Base-by-base conservation (phyloP, 1,284 basidiomycete genomes). In the Papiliotrema flavescens region DNA sequence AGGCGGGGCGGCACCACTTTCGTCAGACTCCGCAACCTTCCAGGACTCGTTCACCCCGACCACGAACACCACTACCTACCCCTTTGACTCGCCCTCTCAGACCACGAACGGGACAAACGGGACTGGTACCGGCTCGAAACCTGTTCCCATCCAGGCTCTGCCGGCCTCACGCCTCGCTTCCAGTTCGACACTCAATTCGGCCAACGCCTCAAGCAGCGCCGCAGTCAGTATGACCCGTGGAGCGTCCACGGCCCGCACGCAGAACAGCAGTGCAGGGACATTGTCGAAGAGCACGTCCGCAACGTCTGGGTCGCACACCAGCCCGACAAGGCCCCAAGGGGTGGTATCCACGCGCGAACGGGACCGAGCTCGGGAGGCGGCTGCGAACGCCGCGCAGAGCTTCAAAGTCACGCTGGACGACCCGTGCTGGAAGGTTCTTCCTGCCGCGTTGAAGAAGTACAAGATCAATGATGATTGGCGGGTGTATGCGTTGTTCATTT, bases 391-490 rank as follows among this genome's bases (percentile, higher is more conserved):
- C 0, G 78, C 79, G 42, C 79, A 80, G 32, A 79, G 78, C 59
- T 81, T 82, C 69, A 71, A 77, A 22, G 82, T 82, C 24, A 82
- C 90, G 60, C 76, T 98, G 58, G 95, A 98, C 58, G 96, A 98
- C 75, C 95, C 96, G 0, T 96, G 94, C 53, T 95, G 90, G 87
- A 97, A 96, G 70, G 95, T 99, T 17, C 79, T 99, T 17, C 95
- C 96, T 0, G 94, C 95, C 0, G 96, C 96, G 17, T 80, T 99
- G 61, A 97, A 97, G 79, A 98, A 98, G 77, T 99, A 98, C 78
- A 92, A 92, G 73, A 98, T 98, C 77, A 94, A 94, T 70, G 96
- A 98, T 66, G 94, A 93, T 74, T 98, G 95, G 94, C 88, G 91
- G 79, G 88, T 91, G 69, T 98, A 98, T 79, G 96, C 95, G 23